phyloP scores from a whole-genome alignment of 1,284 basidiomycete species.

The Inonotus obliquus region DNA sequence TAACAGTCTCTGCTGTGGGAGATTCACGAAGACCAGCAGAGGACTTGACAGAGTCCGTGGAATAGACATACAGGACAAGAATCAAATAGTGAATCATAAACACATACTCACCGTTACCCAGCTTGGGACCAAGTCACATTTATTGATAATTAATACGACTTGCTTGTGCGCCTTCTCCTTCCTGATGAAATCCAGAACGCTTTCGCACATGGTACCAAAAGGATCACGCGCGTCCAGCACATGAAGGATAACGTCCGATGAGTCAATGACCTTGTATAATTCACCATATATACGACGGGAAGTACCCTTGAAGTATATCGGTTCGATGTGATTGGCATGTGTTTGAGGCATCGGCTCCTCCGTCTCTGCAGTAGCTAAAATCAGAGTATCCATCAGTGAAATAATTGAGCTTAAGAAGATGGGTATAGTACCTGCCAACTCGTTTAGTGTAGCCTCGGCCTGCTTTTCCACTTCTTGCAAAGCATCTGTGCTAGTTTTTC shows the following conservation, averaged over 20 bases:
- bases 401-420: conserved; percentile 22
- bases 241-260: conserved; percentile 95
- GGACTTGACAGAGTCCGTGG: conserved; percentile 48
- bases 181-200: conserved; percentile 88
- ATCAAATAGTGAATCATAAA: conserved; percentile 4
- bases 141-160: conserved; percentile 95
- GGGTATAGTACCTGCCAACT: conserved; percentile 37
- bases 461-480: conserved; percentile 37
- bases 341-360: conserved; percentile 44
- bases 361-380: conserved; percentile 21
- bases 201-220: conserved; percentile 94
- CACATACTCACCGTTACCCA: conserved; percentile 97
- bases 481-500: conserved; percentile 55
- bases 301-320: conserved; percentile 90
- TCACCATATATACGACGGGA: conserved; percentile 96
- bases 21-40: conserved; percentile 28
- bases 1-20: conserved; percentile 39
- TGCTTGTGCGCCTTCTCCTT: conserved; percentile 99
- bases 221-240: conserved; percentile 96
- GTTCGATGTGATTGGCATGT: conserved; percentile 76
- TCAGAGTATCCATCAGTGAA: conserved; percentile 40
- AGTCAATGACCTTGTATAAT: conserved; percentile 99
- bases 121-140: conserved; percentile 96
- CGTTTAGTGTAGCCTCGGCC: conserved; percentile 35
- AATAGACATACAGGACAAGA: conserved; percentile 18